These are phyloP conservation scores for Arxiozyma slooffiae DNA, from an alignment of 1,139 yeast genomes.

Conservation along the genomic window DNA sequence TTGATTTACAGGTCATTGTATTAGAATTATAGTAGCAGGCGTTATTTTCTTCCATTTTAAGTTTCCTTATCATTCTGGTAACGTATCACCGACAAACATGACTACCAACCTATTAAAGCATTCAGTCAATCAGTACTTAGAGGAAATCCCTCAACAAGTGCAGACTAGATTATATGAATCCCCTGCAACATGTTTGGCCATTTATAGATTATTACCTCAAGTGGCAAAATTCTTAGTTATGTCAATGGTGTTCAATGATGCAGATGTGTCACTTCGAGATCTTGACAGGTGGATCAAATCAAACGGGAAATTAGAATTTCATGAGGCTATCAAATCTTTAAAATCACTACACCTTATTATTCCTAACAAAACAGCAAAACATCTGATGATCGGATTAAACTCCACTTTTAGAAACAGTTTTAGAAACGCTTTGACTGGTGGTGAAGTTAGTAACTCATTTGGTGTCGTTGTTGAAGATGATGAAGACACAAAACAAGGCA, in stretches of 20 bases:
- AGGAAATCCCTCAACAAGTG: slow-evolving; percentile 76
- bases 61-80: not conserved
- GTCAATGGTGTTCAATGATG: slow-evolving; percentile 77
- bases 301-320: slow-evolving; percentile 38
- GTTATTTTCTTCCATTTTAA: too few species aligned
- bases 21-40: too few species aligned
- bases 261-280: slow-evolving; percentile 57
- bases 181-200: slow-evolving; percentile 91
- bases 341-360: slow-evolving; percentile 66
- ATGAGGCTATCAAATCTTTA: slow-evolving; percentile 71
- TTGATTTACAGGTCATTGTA: too few species aligned
- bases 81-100: slow-evolving; percentile 10
- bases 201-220: slow-evolving; percentile 77
- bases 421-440: slow-evolving; percentile 78
- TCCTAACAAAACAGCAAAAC: slow-evolving; percentile 35
- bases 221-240: slow-evolving; percentile 81
- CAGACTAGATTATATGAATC: slow-evolving; percentile 68
- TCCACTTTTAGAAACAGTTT: slow-evolving; percentile 67
- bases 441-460: slow-evolving; percentile 41
- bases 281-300: slow-evolving; percentile 71
- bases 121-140: slow-evolving; percentile 82
- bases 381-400: slow-evolving; percentile 42
- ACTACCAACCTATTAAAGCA: slow-evolving; percentile 48
- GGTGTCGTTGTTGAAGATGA: slow-evolving; percentile 43
- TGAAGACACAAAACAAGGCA: slow-evolving; percentile 31